Evolutionary conservation across 2,329 filamentous ascomycete species (phyloP), one percentile per base, ranked within the genome.

Genomic region (Decorospora gaudefroyi): DNA sequence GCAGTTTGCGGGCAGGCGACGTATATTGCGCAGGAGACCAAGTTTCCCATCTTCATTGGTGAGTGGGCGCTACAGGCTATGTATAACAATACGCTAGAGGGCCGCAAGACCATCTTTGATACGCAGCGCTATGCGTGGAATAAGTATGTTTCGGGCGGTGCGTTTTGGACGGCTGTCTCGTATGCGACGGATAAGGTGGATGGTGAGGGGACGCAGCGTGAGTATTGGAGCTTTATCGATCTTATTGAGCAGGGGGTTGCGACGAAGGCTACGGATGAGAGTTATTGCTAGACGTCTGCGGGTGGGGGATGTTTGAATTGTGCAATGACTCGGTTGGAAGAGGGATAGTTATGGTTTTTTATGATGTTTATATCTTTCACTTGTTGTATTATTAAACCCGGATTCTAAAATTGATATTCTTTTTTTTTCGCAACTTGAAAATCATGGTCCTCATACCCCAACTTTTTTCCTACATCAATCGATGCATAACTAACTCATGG

Each of bases 151-250:
- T 10, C 25, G 1, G 48, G 48, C 8, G 31, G 35, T 16, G 21
- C 36, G 2, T 51, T 36, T 23, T 51, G 48, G 43, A 41, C 39
- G 6, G 43, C 34, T 3, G 34, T 36, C 1, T 26, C 16, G 7
- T 39, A 43, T 25, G 21, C 15, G 7, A 44, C 33, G 1, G 27
- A 29, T 4, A 32, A 31, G 23, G 39, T 51, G 15, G 42, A 43
- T 37, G 48, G 43, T 3, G 43, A 51, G 31, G 48, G 48, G 6
- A 44, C 38, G 1, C 33, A 47, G 43, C 38, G 48, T 19, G 48
- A 51, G 25, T 47, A 51, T 18, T 51, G 43, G 48, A 37, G 21
- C 4, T 51, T 36, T 17, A 33, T 47, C 12, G 48, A 47, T 12
- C 12, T 49, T 10, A 49, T 44, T 23, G 33, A 44, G n/a, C 22